Evolutionary conservation across 1,284 basidiomycete species (phyloP).

Genomic region (Ganoderma multipileum): DNA sequence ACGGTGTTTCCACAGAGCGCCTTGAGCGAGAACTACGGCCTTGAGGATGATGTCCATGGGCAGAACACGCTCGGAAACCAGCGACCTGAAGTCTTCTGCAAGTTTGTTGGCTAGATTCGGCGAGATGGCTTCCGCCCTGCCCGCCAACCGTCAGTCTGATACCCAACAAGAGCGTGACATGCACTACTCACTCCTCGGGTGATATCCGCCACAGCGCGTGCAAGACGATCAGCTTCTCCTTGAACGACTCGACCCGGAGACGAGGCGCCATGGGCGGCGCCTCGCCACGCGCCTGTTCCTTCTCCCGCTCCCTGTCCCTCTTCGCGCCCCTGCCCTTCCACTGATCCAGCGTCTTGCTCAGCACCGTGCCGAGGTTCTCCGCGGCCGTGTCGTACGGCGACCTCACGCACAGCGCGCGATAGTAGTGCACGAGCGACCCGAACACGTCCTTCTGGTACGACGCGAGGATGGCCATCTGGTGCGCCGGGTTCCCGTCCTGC

Average conservation of each 20-base stretch:
- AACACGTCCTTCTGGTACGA: constrained; percentile 88
- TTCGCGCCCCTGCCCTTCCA: constrained; percentile 50
- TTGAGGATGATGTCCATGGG: constrained; percentile 80
- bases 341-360: constrained; percentile 70
- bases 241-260: constrained; percentile 64
- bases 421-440: constrained; percentile 85
- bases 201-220: constrained; percentile 75
- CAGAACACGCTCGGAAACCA: constrained; percentile 75
- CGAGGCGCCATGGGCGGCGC: constrained; percentile 45
- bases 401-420: constrained; percentile 88
- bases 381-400: constrained; percentile 89
- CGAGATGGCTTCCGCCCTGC: constrained; percentile 52
- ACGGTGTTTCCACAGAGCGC: constrained; percentile 83
- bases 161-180: constrained; percentile 8
- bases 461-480: constrained; percentile 94
- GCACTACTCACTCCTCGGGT: constrained; percentile 60
- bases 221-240: constrained; percentile 74
- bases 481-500: constrained; percentile 86
- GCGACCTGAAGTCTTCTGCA: constrained; percentile 57
- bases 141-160: constrained; percentile 5
- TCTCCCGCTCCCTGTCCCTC: constrained; percentile 47
- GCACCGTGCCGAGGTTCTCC: constrained; percentile 81
- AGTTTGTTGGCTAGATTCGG: constrained; percentile 54
- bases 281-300: constrained; percentile 41
- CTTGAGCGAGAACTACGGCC: constrained; percentile 76